Base-by-base conservation (phyloP, 352 stramenopile species). In the Globisporangium nagaii region DNA sequence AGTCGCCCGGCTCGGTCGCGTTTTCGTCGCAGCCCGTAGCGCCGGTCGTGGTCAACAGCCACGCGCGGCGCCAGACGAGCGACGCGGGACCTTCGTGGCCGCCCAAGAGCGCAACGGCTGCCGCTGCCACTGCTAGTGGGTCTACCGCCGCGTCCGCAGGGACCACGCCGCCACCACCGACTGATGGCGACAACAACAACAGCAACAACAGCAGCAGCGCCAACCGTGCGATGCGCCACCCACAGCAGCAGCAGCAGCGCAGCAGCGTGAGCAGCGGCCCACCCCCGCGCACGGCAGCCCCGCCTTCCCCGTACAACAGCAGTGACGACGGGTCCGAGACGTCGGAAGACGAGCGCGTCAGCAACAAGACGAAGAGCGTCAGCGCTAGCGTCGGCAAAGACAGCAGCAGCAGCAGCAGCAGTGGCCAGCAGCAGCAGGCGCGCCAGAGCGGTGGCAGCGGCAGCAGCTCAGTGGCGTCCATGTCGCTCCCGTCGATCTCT, bases 11-110 rank as follows among this genome's bases (percentile, higher is more conserved):
- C n/a, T 55, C 63, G 35, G 41, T 52, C n/a, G 30, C 28, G 22
- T 82, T 80, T 50, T 77, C 62, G 34, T 82, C 73, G 11, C 40
- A 68, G 11, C 62, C 60, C 1, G 75, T 73, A 12, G 70, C 66
- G 4, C 55, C 61, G 4, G 70, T 77, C 4, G 55, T 71, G n/a
- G 31, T 53, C 34, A 67, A 24, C 55, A 65, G 56, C 57, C 66
- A 68, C 56, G 43, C 42, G 28, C 47, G 65, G 2, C 60, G 63
- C 34, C 52, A 51, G 37, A 36, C 57, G 41, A 47, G 28, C 34
- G 61, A 75, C 19, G 28, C 55, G 42, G 28, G 36, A 24, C 13
- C 52, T 36, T 19, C 24, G 25, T 32, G 44, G 49, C 13, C 36
- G 40, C 11, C 42, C 36, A 17, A 31, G 28, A 44, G 20, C 27